Percentiles rank a stretch among this genome's conserved stretches.
Conservation (phyloP, 345 rosid species). For the Citrus inodora region DNA sequence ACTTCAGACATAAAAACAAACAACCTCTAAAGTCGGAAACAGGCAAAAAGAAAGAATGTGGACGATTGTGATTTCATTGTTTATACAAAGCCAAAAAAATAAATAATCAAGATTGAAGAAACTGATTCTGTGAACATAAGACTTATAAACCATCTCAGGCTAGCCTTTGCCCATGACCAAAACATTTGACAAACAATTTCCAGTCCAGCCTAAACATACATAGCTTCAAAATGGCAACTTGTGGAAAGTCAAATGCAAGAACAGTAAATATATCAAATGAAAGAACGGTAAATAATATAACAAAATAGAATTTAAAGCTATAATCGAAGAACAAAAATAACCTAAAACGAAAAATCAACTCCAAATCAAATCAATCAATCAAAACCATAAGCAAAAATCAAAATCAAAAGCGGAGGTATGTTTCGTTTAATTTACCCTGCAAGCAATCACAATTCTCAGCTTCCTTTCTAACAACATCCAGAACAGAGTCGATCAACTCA, state of each 20-base stretch:
- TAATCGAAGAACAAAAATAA: background rate
- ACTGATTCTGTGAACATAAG: background rate
- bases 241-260: background rate
- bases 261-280: background rate
- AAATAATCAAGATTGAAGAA: background rate
- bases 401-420: background rate
- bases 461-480: conserved; percentile 30
- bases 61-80: background rate
- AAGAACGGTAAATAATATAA: background rate
- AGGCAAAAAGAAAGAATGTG: background rate
- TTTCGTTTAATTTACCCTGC: conserved; percentile 17
- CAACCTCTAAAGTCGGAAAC: background rate
- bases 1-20: no score
- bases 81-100: background rate
- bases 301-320: background rate
- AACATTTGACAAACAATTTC: background rate
- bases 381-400: background rate
- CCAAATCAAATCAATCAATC: background rate
- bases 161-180: no score
- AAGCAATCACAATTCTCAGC: conserved; percentile 31
- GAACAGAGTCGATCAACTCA: conserved; percentile 30
- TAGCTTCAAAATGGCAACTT: background rate
- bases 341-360: background rate
- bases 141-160: no score
- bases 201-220: background rate